phyloP scores from a whole-genome alignment of 2,329 filamentous ascomycete species.

The Calycina herbarum region DNA sequence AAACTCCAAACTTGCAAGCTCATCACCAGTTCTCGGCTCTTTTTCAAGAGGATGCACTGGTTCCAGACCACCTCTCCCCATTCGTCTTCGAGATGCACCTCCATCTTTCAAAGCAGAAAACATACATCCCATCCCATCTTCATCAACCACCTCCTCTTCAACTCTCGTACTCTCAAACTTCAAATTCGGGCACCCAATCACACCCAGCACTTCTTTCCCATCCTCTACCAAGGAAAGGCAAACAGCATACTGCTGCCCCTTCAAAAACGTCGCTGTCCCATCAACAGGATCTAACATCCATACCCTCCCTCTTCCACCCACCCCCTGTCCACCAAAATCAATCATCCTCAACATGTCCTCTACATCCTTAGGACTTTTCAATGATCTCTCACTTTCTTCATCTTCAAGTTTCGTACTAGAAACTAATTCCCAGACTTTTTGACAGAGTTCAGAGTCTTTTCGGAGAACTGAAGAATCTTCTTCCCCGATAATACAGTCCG shows the following conservation, averaged over 20 bases:
- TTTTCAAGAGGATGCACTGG: slow-evolving; percentile 37
- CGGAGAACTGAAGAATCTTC: slow-evolving; percentile 57
- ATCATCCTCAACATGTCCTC: slow-evolving; percentile 63
- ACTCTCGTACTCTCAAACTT: slow-evolving; percentile 41
- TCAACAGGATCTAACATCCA: slow-evolving; percentile 68
- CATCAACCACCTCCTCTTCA: slow-evolving; percentile 41
- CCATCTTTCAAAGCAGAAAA: slow-evolving; percentile 49
- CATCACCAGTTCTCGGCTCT: background rate
- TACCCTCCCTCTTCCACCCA: slow-evolving; percentile 44
- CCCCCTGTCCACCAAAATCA: slow-evolving; percentile 53
- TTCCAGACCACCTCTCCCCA: slow-evolving; percentile 39
- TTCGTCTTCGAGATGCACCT: slow-evolving; percentile 41
- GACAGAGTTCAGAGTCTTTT: slow-evolving; percentile 46
- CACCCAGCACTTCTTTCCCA: slow-evolving; percentile 57
- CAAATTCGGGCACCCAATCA: slow-evolving; percentile 64
- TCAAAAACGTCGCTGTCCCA: slow-evolving; percentile 62
- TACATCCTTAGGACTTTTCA: slow-evolving; percentile 45
- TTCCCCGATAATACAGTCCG: slow-evolving; percentile 61
- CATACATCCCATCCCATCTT: slow-evolving; percentile 48
- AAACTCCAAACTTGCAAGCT: slow-evolving; percentile 42
- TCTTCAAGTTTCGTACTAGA: slow-evolving; percentile 40
- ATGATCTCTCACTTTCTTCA: slow-evolving; percentile 37
- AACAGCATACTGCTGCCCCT: slow-evolving; percentile 62
- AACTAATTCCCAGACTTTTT: slow-evolving; percentile 58
- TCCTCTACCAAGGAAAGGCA: slow-evolving; percentile 58